Conservation (phyloP, 169 alveolate species). For the Hepatocystis sp. region DNA sequence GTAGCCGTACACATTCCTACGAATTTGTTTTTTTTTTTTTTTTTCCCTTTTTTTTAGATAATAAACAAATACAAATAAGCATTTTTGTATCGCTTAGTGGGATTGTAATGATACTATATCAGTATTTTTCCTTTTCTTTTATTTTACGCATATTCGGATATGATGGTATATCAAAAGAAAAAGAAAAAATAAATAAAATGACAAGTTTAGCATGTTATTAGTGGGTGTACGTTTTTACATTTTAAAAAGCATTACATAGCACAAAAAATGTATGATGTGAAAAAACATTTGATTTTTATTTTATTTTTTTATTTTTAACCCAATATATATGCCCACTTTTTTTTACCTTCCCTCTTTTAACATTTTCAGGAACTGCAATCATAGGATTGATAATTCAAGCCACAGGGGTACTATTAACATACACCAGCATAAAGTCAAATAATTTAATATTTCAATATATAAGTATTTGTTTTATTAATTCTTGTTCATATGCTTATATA, state of each 20-base stretch:
- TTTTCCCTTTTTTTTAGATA: constrained; percentile 18
- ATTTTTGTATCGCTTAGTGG: constrained; percentile 75
- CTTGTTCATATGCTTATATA: constrained; percentile 76
- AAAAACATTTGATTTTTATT: no score
- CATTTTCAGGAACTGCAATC: constrained; percentile 48
- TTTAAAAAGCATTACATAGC: no score
- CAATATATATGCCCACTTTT: no score
- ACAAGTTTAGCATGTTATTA: no score
- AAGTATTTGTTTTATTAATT: constrained; percentile 75
- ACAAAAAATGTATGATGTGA: no score
- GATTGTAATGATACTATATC: constrained; percentile 70
- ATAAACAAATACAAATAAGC: constrained; percentile 73
- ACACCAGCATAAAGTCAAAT: constrained; percentile 55
- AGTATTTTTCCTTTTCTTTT: constrained; percentile 71
- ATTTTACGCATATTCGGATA: constrained; percentile 51
- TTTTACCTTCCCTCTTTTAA: no score
- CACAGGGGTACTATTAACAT: constrained; percentile 59
- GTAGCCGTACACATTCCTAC: no score
- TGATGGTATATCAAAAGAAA: constrained; percentile 18
- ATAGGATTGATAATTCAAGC: constrained; percentile 59
- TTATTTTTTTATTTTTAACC: no score
- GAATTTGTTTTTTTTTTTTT: not conserved
- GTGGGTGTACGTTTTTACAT: no score
- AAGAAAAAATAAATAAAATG: no score
- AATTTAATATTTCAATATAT: constrained; percentile 74